A percentile compares a stretch with the other conserved stretches of the same genome.
These are phyloP conservation scores for Citrus mangshanensis DNA, from an alignment of 345 rosid genomes.

Conservation along the genomic window DNA sequence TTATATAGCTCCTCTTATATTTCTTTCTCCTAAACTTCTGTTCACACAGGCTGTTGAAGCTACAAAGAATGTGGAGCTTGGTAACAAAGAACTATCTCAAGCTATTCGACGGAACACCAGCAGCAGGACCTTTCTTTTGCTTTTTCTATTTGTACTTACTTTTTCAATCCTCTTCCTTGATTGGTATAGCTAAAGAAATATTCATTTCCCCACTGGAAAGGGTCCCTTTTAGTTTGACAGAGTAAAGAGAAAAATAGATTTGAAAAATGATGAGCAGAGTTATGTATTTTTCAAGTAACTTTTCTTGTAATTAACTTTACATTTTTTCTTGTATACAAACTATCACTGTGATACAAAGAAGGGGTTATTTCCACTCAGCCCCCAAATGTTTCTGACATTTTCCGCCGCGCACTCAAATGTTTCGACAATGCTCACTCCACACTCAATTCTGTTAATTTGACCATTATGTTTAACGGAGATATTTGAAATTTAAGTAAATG, in stretches of 20 bases:
- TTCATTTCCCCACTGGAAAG: not conserved
- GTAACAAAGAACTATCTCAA: slow-evolving; percentile 82
- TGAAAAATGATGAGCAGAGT: too few relatives aligned
- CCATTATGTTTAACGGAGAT: too few relatives aligned
- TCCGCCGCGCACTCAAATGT: too few relatives aligned
- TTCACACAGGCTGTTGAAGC: slow-evolving; percentile 79
- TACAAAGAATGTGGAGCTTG: slow-evolving; percentile 79
- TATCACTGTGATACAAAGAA: not conserved
- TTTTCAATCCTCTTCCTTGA: slow-evolving; percentile 89
- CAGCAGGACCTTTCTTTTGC: slow-evolving; percentile 87
- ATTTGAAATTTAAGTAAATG: too few relatives aligned
- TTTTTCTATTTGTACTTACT: slow-evolving; percentile 78
- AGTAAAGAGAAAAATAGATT: not conserved
- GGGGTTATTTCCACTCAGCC: too few relatives aligned
- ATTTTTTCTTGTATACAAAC: not conserved
- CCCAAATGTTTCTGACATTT: too few relatives aligned
- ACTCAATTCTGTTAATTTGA: too few relatives aligned
- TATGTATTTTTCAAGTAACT: not conserved
- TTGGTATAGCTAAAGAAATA: slow-evolving; percentile 57
- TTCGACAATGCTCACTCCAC: too few relatives aligned
- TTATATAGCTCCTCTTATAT: not conserved
- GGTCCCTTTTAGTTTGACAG: not conserved
- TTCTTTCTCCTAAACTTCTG: not conserved
- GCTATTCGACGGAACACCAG: slow-evolving; percentile 78
- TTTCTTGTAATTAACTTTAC: too few relatives aligned